Percentiles rank a stretch among this genome's conserved stretches.
phyloP scores from a whole-genome alignment of 331 rosid genomes.

The Arachis monticola region DNA sequence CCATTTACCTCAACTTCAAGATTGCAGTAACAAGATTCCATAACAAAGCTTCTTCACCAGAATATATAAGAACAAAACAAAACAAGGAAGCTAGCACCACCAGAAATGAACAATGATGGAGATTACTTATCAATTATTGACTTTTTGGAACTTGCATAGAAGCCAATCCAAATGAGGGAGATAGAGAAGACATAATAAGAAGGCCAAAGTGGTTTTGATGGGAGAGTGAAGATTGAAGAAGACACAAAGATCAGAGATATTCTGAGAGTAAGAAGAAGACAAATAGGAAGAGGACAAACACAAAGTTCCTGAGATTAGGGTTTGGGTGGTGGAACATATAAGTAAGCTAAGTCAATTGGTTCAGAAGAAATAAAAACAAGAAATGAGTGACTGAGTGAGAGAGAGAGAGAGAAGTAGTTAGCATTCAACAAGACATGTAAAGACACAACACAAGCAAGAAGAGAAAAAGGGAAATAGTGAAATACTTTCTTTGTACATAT shows the following conservation, averaged over 20 bases:
- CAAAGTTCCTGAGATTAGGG: conserved; percentile 39
- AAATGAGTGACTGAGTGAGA: conserved; percentile 1
- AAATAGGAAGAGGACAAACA: conserved; percentile 41
- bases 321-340: not conserved
- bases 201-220: not conserved
- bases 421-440: conserved; percentile 49
- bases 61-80: not conserved
- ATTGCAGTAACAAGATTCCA: conserved; percentile 70
- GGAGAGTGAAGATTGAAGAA: not conserved
- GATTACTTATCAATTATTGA: conserved; percentile 1
- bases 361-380: conserved; percentile 38
- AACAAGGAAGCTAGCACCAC: conserved; percentile 2
- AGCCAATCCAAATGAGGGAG: conserved; percentile 28
- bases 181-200: conserved; percentile 21
- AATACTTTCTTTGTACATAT: not conserved
- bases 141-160: conserved; percentile 7
- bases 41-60: conserved; percentile 15
- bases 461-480: not conserved
- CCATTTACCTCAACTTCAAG: conserved; percentile 95
- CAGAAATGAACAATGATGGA: conserved; percentile 14
- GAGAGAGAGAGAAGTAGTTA: conserved; percentile 16
- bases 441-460: conserved; percentile 43
- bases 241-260: conserved; percentile 34
- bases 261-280: conserved; percentile 44
- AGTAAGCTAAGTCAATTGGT: conserved; percentile 36